phyloP scores from a whole-genome alignment of 345 rosid species.

The Toxicodendron radicans region DNA sequence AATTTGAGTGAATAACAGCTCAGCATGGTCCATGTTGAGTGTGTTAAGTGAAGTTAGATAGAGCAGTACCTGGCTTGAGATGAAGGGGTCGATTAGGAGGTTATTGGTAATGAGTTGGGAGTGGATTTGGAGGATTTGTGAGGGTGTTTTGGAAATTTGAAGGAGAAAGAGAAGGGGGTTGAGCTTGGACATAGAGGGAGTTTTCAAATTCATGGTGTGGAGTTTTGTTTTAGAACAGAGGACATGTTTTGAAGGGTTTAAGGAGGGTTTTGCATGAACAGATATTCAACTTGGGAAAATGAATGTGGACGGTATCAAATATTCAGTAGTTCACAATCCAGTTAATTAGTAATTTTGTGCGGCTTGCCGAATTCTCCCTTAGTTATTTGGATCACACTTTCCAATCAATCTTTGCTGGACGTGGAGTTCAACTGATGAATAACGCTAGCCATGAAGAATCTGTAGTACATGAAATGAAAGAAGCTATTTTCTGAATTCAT shows the following conservation, averaged over 20 bases:
- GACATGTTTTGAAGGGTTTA: not conserved
- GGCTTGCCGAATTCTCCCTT: no score
- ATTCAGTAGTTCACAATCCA: no score
- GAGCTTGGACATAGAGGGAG: slow-evolving; percentile 6
- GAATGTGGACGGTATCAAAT: no score
- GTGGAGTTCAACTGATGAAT: no score
- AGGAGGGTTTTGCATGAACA: not conserved
- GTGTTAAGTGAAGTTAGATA: slow-evolving; percentile 25
- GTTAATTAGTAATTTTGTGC: no score
- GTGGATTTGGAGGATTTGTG: slow-evolving; percentile 42
- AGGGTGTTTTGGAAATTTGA: slow-evolving; percentile 25
- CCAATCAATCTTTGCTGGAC: no score
- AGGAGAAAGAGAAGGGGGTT: slow-evolving; percentile 26
- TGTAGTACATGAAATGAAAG: no score
- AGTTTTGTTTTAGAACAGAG: not conserved
- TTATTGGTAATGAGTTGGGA: slow-evolving; percentile 34
- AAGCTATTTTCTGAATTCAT: no score
- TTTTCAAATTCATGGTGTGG: not conserved
- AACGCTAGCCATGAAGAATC: no score
- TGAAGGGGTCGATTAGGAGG: slow-evolving; percentile 24
- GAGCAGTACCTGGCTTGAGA: slow-evolving; percentile 29
- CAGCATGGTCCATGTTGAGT: slow-evolving; percentile 25
- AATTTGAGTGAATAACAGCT: slow-evolving; percentile 30
- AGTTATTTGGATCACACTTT: no score
- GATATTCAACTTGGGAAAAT: no score